Conservation (phyloP, 2,329 filamentous ascomycete genomes). For the Ophiostoma ips region DNA sequence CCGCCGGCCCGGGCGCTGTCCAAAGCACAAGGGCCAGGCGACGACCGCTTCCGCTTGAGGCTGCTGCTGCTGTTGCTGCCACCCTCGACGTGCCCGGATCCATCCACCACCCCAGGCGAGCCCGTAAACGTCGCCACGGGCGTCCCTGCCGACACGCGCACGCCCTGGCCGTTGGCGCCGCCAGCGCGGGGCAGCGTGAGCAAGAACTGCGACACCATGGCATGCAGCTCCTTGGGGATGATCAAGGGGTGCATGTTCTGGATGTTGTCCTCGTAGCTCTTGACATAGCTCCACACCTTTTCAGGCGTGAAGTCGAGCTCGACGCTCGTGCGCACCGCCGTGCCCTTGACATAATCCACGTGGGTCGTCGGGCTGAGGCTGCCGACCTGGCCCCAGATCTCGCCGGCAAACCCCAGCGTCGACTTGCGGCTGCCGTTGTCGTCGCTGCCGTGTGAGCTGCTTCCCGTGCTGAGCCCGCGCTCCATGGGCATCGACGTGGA, state of each 20-base stretch:
- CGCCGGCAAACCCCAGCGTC: conserved; percentile 21
- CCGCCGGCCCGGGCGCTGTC: neutral
- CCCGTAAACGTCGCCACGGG: conserved; percentile 20
- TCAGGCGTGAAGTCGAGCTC: conserved; percentile 39
- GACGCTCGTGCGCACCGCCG: conserved; percentile 25
- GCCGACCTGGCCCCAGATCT: conserved; percentile 47
- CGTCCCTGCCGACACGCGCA: neutral
- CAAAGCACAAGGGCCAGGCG: conserved; percentile 17
- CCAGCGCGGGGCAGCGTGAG: conserved; percentile 18
- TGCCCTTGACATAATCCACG: conserved; percentile 9
- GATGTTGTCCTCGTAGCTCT: conserved; percentile 45
- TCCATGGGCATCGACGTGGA: conserved; percentile 2
- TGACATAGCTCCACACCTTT: conserved; percentile 38
- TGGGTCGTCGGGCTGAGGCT: conserved; percentile 23
- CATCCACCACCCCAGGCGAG: neutral
- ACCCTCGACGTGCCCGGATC: conserved; percentile 10
- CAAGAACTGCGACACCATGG: conserved; percentile 39
- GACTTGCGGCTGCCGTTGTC: neutral
- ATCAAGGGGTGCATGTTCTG: conserved; percentile 54
- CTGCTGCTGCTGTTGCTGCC: no score
- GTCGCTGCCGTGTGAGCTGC: conserved; percentile 21
- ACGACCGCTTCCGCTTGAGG: conserved; percentile 43
- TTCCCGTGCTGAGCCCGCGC: conserved; percentile 17
- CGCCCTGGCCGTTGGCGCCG: neutral
- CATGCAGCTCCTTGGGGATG: conserved; percentile 35